Percentiles rank a stretch among this genome's conserved stretches.
phyloP scores from a whole-genome alignment of 305 asterid species.

The Solanum hybrid region DNA sequence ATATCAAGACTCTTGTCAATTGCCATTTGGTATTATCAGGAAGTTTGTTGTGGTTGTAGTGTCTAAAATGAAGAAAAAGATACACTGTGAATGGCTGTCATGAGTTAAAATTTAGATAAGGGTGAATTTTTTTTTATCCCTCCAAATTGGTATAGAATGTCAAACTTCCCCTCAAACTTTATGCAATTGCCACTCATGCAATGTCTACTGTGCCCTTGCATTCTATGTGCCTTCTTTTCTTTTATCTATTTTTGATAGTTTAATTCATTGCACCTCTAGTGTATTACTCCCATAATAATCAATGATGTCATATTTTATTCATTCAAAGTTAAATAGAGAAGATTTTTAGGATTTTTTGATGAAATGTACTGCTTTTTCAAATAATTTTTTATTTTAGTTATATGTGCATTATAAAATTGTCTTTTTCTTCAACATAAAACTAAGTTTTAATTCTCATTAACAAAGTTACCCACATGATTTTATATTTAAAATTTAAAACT shows the following conservation, averaged over 20 bases:
- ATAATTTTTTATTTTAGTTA: not conserved
- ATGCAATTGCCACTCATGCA: not conserved
- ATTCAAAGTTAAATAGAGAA: not conserved
- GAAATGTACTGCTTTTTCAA: not conserved
- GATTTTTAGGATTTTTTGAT: not conserved
- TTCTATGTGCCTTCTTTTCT: not conserved
- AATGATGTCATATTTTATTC: not conserved
- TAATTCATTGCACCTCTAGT: not conserved
- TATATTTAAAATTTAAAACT: not conserved
- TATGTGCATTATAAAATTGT: not conserved
- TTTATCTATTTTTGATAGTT: not conserved
- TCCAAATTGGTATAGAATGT: not conserved
- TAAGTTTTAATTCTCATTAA: not conserved
- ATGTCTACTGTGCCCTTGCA: not conserved
- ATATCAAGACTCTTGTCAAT: not conserved
- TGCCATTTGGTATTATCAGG: not conserved
- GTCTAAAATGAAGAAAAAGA: not conserved
- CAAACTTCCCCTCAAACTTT: not conserved
- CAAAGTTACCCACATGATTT: not conserved
- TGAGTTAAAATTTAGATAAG: not conserved
- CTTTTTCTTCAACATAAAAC: not conserved
- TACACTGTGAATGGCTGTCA: not conserved
- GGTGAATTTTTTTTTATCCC: not conserved
- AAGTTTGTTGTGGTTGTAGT: not conserved
- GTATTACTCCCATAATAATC: not conserved